phyloP scores from a whole-genome alignment of 2,329 filamentous ascomycete species.

The Atkinsonella hypoxylon region DNA sequence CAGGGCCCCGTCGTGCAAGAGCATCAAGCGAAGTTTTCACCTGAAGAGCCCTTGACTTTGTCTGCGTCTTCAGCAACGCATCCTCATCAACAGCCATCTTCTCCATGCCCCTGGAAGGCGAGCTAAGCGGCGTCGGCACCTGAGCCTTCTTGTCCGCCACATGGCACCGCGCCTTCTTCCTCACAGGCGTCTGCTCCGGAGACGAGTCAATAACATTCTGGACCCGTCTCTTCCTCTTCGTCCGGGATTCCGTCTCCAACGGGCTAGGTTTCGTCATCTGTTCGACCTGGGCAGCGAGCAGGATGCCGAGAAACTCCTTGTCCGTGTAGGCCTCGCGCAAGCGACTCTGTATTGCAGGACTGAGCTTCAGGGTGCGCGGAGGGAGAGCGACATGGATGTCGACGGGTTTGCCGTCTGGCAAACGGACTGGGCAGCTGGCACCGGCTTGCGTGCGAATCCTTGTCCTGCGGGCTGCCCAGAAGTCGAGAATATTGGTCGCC shows the following conservation, averaged over 20 bases:
- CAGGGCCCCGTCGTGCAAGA: no score
- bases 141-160: background rate
- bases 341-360: background rate
- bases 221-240: background rate
- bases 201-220: background rate
- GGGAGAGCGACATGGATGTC: conserved; percentile 7
- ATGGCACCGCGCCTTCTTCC: background rate
- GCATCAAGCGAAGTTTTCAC: no score
- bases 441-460: conserved; percentile 8
- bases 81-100: background rate
- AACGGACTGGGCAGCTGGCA: conserved; percentile 8
- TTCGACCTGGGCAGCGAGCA: background rate
- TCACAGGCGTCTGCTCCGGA: background rate
- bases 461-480: conserved; percentile 7
- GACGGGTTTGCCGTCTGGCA: conserved; percentile 12
- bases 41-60: background rate
- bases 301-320: conserved; percentile 1
- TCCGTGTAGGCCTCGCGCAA: conserved; percentile 1
- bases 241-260: background rate
- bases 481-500: conserved; percentile 8
- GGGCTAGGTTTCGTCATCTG: background rate
- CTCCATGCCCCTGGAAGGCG: background rate
- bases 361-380: conserved; percentile 5
- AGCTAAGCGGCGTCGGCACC: background rate
- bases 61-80: background rate